Evolutionary conservation across 768 basidiomycete species (phyloP).

Genomic region (Hortiboletus campestris): DNA sequence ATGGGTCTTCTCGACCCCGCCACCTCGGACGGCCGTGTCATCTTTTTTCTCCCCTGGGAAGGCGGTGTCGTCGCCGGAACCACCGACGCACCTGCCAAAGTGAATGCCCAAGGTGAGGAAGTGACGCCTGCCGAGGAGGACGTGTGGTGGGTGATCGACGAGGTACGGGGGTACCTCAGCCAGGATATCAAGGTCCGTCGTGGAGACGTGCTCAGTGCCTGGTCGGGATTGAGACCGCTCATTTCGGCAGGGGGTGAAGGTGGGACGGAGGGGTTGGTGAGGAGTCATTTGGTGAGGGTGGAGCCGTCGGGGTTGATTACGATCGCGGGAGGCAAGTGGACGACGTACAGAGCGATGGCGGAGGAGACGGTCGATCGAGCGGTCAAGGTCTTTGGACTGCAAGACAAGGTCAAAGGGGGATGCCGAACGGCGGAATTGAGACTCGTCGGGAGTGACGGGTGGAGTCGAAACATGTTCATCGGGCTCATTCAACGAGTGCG

Average conservation of each 20-base stretch:
- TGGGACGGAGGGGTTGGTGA: slow-evolving; percentile 82
- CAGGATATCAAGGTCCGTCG: slow-evolving; percentile 93
- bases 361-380: slow-evolving; percentile 91
- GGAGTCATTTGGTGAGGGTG: slow-evolving; percentile 91
- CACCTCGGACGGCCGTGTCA: slow-evolving; percentile 94
- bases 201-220: slow-evolving; percentile 93
- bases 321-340: slow-evolving; percentile 98
- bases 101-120: slow-evolving; percentile 53
- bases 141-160: slow-evolving; percentile 94
- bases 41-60: slow-evolving; percentile 99
- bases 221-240: slow-evolving; percentile 89
- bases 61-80: slow-evolving; percentile 97
- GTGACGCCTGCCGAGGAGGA: slow-evolving; percentile 90
- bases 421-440: slow-evolving; percentile 81
- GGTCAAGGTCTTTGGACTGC: slow-evolving; percentile 71
- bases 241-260: slow-evolving; percentile 76
- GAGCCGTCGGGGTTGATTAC: slow-evolving; percentile 81
- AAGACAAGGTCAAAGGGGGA: slow-evolving; percentile 48
- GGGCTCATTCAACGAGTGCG: slow-evolving; percentile 86
- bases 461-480: slow-evolving; percentile 97
- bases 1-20: slow-evolving; percentile 96
- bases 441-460: slow-evolving; percentile 89
- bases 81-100: slow-evolving; percentile 79
- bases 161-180: slow-evolving; percentile 84
- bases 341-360: slow-evolving; percentile 95